Percentiles rank a stretch among this genome's conserved stretches.
Conservation (phyloP, 2,329 filamentous ascomycete species). For the Hypoxylon sp. region DNA sequence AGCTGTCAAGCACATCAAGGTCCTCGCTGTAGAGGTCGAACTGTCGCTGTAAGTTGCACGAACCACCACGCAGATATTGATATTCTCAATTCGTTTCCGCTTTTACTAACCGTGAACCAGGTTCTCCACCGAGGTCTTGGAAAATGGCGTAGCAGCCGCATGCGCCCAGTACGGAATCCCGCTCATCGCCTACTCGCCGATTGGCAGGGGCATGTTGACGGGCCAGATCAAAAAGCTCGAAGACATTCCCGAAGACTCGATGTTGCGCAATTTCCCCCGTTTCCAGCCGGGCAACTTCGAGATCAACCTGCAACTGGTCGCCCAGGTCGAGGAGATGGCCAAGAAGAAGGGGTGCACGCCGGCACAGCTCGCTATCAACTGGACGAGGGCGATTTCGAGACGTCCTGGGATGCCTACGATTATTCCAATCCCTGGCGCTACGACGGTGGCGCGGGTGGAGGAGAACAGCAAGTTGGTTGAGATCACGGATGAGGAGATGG, state of each 20-base stretch:
- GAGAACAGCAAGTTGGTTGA: constrained; percentile 71
- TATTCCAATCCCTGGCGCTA: constrained; percentile 77
- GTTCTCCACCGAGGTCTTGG: constrained; percentile 49
- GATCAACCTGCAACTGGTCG: constrained; percentile 74
- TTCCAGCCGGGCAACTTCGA: constrained; percentile 75
- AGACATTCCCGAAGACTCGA: constrained; percentile 64
- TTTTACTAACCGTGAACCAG: constrained; percentile 37
- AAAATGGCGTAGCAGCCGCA: constrained; percentile 56
- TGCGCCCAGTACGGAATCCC: constrained; percentile 77
- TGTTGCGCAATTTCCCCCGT: constrained; percentile 66
- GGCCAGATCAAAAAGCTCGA: constrained; percentile 63
- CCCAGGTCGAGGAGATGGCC: constrained; percentile 71
- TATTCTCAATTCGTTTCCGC: too few species aligned
- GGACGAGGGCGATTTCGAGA: constrained; percentile 68
- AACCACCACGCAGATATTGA: neutral
- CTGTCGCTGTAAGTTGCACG: constrained; percentile 52
- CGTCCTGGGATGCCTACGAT: constrained; percentile 63
- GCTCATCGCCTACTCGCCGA: constrained; percentile 79
- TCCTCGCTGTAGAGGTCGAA: constrained; percentile 58
- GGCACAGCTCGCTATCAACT: constrained; percentile 77
- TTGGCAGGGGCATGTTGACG: constrained; percentile 72
- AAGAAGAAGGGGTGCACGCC: constrained; percentile 71
- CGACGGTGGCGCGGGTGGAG: constrained; percentile 66
- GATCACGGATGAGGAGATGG: constrained; percentile 65
- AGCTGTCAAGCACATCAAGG: constrained; percentile 53